Evolutionary conservation across 2,329 filamentous ascomycete species (phyloP), one percentile per base, ranked within the genome.

Genomic region (Aspergillus brunneoviolaceus): DNA sequence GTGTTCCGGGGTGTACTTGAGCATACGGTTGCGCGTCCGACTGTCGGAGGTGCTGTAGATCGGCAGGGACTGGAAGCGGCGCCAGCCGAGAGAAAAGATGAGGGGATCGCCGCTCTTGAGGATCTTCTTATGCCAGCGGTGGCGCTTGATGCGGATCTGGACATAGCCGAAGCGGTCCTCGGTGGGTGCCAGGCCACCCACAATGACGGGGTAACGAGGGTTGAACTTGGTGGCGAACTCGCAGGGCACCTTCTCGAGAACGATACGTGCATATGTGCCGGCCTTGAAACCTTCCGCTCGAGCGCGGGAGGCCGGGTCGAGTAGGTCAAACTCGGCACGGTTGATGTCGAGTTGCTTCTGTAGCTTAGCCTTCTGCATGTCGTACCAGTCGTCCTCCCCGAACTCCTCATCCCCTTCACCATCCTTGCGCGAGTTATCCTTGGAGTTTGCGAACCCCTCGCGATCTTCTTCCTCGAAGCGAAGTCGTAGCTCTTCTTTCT

Each of bases 111-210:
- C 96, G 35, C 92, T 98, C 82, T 99, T 99, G 67, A 99, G 83
- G 68, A 98, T 98, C 82, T 95, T 96, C 85, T 97, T 97, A 81
- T 99, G 95, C 96, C 96, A 99, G 66, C 95, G 85, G 76, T 99
- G 95, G 57, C 92, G 86, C 84, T 99, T 99, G 81, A 99, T 96
- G 54, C 96, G 88, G 60, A 97, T 89, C 76, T 99, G 95, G 9
- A 98, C 89, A 72, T 90, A 98, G 9, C 95, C 96, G 74, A 96
- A 97, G 54, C 96, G 88, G 75, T 98, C 93, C 76, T 99, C 95
- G 0, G 94, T 97, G 7, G 95, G 85, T 11, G 92, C 89, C 45
- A 99, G 83, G n/a, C 95, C 96, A 55, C 95, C 95, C 33, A 98
- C 84, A 55, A 99, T 86, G 61, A 99, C 83, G 19, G 95, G 95